These are phyloP conservation scores for Calonectria honghensis DNA, from an alignment of 2,329 filamentous ascomycete genomes.

Conservation along the genomic window DNA sequence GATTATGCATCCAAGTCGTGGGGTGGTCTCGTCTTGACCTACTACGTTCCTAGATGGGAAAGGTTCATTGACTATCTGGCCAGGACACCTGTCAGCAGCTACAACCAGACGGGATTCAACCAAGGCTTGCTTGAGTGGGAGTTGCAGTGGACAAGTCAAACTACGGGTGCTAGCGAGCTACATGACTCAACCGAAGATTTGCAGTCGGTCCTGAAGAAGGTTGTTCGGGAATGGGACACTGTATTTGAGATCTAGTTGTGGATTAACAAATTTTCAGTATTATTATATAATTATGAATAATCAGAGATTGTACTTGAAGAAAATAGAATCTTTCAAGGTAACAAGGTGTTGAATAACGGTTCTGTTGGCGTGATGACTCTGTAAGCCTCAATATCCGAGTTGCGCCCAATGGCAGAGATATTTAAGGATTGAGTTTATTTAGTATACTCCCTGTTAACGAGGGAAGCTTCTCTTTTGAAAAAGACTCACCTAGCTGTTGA, in stretches of 20 bases:
- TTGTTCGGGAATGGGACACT: neutral
- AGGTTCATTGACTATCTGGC: neutral
- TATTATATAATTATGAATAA: neutral
- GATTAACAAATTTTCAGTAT: neutral
- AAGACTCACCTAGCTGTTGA: no score
- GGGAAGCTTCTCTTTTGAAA: no score
- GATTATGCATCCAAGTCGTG: constrained; percentile 13
- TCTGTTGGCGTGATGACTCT: no score
- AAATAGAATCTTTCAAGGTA: neutral
- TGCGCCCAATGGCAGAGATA: no score
- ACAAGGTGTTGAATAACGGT: no score
- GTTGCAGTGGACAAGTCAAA: neutral
- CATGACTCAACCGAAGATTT: neutral
- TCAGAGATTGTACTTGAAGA: neutral
- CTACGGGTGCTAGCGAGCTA: neutral
- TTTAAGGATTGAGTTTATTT: no score
- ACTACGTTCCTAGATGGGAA: constrained; percentile 9
- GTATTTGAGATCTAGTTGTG: neutral
- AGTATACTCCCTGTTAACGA: no score
- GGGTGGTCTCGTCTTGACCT: neutral
- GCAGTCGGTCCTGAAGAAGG: neutral
- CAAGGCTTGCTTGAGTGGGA: constrained; percentile 7
- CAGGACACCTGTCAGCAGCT: neutral
- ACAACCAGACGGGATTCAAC: neutral
- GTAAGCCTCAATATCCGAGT: no score